These are phyloP conservation scores for Phytophthora melonis DNA, from an alignment of 352 stramenopile genomes.

Conservation along the genomic window DNA sequence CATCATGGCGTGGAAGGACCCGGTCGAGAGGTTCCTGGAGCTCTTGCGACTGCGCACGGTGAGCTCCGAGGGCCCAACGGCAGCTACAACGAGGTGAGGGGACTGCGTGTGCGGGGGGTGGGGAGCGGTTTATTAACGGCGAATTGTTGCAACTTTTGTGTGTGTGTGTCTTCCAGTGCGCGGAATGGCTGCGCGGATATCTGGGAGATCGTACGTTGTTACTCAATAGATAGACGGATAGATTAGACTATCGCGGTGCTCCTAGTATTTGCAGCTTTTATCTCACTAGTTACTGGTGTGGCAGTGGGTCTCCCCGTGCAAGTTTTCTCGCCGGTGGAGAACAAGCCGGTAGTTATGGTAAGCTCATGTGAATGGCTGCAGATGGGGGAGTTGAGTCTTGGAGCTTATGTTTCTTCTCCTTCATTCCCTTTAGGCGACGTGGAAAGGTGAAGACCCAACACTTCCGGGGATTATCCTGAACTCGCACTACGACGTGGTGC, in stretches of 20 bases:
- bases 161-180: conserved; percentile 63
- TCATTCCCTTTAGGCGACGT: conserved; percentile 58
- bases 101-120: neutral
- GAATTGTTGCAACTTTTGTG: neutral
- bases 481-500: conserved; percentile 97
- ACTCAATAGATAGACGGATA: no score
- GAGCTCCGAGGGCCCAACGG: conserved; percentile 76
- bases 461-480: conserved; percentile 95
- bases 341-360: conserved; percentile 93
- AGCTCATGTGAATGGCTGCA: neutral
- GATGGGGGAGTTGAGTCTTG: neutral
- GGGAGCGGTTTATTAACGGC: neutral
- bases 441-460: conserved; percentile 86
- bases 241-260: no score
- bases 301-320: conserved; percentile 56
- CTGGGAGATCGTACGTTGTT: conserved; percentile 50
- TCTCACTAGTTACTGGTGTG: neutral
- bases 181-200: conserved; percentile 72
- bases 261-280: no score
- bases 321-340: conserved; percentile 64
- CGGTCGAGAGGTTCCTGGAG: conserved; percentile 78
- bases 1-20: conserved; percentile 39
- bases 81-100: conserved; percentile 65
- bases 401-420: neutral
- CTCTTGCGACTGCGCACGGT: conserved; percentile 84